Conservation (phyloP, 108 stramenopile species). For the Fragilariopsis cylindrus region DNA sequence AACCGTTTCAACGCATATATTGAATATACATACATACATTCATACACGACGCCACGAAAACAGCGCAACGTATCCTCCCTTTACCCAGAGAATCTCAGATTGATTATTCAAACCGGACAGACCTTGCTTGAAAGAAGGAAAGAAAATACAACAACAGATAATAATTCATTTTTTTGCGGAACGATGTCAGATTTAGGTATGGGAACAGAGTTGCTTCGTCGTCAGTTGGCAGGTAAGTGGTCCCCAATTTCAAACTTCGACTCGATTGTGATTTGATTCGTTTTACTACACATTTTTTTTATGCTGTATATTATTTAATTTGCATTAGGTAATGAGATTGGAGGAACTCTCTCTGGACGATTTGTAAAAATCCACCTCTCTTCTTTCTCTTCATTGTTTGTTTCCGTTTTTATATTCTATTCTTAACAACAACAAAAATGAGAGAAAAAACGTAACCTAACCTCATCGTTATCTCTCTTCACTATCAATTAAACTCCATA, state of each 20-base stretch:
- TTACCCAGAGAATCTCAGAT: no score
- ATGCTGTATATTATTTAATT: not conserved
- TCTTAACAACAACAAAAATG: no score
- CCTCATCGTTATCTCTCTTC: no score
- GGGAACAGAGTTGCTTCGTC: constrained; percentile 74
- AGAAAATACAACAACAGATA: not conserved
- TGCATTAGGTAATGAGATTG: not conserved
- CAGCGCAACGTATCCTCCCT: no score
- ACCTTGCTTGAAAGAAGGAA: no score
- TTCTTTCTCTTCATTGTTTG: not conserved
- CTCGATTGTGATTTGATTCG: not conserved
- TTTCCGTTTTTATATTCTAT: not conserved
- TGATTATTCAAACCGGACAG: no score
- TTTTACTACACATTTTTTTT: not conserved
- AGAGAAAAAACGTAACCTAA: no score
- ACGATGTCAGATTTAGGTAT: constrained; percentile 73
- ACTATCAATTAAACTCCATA: not conserved
- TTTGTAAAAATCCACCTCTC: not conserved
- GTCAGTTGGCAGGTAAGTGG: constrained; percentile 81
- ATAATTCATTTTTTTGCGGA: not conserved
- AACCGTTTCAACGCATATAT: no score
- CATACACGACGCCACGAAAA: no score
- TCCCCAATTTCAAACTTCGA: not conserved
- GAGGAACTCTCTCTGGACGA: not conserved
- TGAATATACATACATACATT: no score